Conservation (phyloP, 768 basidiomycete genomes). For the Mycena kentingensis region DNA sequence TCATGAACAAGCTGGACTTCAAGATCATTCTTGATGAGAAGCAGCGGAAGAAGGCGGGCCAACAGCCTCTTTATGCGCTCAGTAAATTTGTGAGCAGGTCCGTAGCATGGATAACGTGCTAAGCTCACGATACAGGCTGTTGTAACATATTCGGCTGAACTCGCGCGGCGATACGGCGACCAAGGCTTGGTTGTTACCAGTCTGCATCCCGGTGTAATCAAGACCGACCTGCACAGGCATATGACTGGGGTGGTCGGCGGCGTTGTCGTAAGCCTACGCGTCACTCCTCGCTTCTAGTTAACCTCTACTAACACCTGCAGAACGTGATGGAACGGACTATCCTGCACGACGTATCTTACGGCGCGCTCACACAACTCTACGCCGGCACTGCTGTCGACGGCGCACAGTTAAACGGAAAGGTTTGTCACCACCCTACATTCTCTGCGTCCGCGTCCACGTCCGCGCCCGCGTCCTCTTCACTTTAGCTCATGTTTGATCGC, state of each 20-base stretch:
- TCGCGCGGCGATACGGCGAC: conserved; percentile 45
- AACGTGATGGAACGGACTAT: conserved; percentile 16
- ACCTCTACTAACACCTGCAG: conserved; percentile 4
- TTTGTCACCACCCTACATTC: neutral
- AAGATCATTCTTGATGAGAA: conserved; percentile 28
- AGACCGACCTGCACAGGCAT: conserved; percentile 30
- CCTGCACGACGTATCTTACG: conserved; percentile 20
- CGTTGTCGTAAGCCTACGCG: conserved; percentile 9
- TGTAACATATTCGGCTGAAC: conserved; percentile 43
- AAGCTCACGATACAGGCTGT: conserved; percentile 34
- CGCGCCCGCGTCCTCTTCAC: neutral
- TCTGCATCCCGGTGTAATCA: conserved; percentile 43
- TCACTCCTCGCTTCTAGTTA: neutral
- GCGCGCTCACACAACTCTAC: conserved; percentile 30
- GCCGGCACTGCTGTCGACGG: conserved; percentile 28
- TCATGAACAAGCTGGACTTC: conserved; percentile 26
- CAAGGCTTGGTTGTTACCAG: conserved; percentile 45
- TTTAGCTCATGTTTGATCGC: neutral
- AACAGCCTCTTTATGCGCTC: conserved; percentile 18
- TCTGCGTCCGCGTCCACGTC: neutral
- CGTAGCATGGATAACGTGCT: neutral
- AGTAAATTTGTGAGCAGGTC: conserved; percentile 26
- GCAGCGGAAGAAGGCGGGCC: conserved; percentile 23
- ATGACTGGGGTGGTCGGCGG: conserved; percentile 16
- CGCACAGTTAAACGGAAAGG: conserved; percentile 27